phyloP scores from a whole-genome alignment of 192 early-diverging fungal species.

The Umbelopsis isabellina region DNA sequence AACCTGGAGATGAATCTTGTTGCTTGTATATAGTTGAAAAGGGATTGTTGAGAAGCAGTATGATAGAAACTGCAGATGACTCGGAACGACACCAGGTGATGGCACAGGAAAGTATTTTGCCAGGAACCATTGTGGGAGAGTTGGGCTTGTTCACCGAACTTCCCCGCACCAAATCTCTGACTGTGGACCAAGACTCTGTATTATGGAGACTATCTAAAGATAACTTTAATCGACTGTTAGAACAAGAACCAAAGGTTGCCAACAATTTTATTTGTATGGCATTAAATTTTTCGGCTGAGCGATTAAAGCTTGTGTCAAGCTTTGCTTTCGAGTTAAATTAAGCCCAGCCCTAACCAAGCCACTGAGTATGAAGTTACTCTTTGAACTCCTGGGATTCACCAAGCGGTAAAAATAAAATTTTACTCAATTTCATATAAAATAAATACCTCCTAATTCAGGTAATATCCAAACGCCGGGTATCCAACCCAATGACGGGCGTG shows the following conservation, averaged over 20 bases:
- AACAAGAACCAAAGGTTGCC: slow-evolving; percentile 68
- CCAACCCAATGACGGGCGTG: slow-evolving; percentile 16
- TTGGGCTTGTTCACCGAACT: slow-evolving; percentile 73
- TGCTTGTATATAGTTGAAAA: slow-evolving; percentile 79
- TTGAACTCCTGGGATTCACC: not conserved
- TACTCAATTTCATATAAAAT: not conserved
- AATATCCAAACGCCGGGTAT: slow-evolving; percentile 10
- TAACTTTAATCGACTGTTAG: slow-evolving; percentile 68
- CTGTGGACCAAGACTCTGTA: slow-evolving; percentile 65
- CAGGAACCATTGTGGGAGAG: slow-evolving; percentile 92
- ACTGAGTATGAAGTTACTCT: not conserved
- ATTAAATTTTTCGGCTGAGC: slow-evolving; percentile 70
- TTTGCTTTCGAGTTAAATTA: slow-evolving; percentile 45
- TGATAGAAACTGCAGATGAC: slow-evolving; percentile 9
- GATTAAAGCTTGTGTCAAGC: slow-evolving; percentile 50
- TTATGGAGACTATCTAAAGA: slow-evolving; percentile 76
- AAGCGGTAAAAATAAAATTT: slow-evolving; percentile 10
- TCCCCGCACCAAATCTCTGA: slow-evolving; percentile 50
- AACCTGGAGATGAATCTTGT: slow-evolving; percentile 55
- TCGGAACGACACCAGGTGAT: slow-evolving; percentile 42
- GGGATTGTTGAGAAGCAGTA: slow-evolving; percentile 60
- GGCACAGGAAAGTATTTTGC: slow-evolving; percentile 77
- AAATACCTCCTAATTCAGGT: not conserved
- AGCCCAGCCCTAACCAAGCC: not conserved
- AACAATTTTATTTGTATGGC: slow-evolving; percentile 82